A percentile compares a stretch with the other conserved stretches of the same genome.
phyloP scores from a whole-genome alignment of 2,329 filamentous ascomycete genomes.

The Berkeleyomyces rouxiae region DNA sequence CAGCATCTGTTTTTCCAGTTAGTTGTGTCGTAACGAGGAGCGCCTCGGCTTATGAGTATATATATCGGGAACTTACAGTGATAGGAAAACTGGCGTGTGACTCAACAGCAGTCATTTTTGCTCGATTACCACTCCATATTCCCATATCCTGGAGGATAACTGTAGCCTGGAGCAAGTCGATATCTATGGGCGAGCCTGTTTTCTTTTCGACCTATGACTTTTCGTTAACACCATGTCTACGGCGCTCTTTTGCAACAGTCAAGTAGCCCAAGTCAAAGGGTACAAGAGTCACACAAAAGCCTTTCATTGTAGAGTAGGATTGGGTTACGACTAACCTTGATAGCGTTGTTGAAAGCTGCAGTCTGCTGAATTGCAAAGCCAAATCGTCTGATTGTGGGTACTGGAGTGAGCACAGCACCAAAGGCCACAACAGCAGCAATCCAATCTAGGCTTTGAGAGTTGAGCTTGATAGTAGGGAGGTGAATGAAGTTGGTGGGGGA shows the following conservation, averaged over 20 bases:
- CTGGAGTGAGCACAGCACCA: constrained; percentile 42
- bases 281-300: too few relatives aligned
- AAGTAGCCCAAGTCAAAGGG: not conserved
- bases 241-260: not conserved
- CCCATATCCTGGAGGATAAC: constrained; percentile 33
- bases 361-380: constrained; percentile 39
- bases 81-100: constrained; percentile 30
- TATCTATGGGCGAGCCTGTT: constrained; percentile 29
- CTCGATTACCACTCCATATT: constrained; percentile 36
- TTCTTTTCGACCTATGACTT: constrained; percentile 31
- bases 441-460: constrained; percentile 39
- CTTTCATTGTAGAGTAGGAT: too few relatives aligned
- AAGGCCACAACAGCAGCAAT: constrained; percentile 41
- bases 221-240: constrained; percentile 6
- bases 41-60: not conserved
- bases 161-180: constrained; percentile 33
- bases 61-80: constrained; percentile 22
- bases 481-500: constrained; percentile 46
- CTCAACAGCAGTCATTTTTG: constrained; percentile 41
- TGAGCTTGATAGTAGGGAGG: constrained; percentile 40
- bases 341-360: constrained; percentile 23
- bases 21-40: constrained; percentile 9
- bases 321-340: constrained; percentile 17
- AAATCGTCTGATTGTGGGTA: constrained; percentile 42
- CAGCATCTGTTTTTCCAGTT: constrained; percentile 28